phyloP scores from a whole-genome alignment of 306 rosid genomes.

The Vachellia pachyceras region DNA sequence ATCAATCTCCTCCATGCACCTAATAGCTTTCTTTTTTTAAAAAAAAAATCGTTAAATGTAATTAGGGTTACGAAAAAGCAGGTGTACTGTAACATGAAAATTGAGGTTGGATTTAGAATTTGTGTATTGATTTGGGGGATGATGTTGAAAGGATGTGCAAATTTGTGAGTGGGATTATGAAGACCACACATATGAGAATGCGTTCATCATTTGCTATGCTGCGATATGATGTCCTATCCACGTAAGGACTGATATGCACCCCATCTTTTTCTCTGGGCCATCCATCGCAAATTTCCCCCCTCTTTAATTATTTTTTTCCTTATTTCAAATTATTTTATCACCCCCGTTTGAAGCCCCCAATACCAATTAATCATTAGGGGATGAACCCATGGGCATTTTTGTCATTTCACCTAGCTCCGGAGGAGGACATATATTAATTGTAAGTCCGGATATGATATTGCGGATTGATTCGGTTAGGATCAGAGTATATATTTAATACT shows the following conservation, averaged over 20 bases:
- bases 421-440: background rate
- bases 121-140: background rate
- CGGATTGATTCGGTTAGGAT: no score
- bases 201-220: no score
- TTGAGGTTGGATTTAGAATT: background rate
- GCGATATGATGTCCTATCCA: conserved; percentile 11
- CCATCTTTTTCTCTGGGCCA: conserved; percentile 35
- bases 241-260: conserved; percentile 35
- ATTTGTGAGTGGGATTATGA: conserved; percentile 2
- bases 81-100: no score
- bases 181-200: background rate
- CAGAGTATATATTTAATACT: no score
- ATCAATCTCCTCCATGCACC: background rate
- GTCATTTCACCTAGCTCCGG: conserved; percentile 18
- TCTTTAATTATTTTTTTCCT: no score
- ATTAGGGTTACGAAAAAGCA: background rate
- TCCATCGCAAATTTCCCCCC: no score
- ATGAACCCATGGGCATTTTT: background rate
- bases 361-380: background rate
- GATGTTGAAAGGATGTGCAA: background rate
- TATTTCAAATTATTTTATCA: no score
- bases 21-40: background rate
- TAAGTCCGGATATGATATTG: background rate
- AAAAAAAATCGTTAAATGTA: background rate
- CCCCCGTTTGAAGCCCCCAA: no score